These are phyloP conservation scores for Plasmodium relictum DNA, from an alignment of 169 alveolate genomes.

Conservation along the genomic window DNA sequence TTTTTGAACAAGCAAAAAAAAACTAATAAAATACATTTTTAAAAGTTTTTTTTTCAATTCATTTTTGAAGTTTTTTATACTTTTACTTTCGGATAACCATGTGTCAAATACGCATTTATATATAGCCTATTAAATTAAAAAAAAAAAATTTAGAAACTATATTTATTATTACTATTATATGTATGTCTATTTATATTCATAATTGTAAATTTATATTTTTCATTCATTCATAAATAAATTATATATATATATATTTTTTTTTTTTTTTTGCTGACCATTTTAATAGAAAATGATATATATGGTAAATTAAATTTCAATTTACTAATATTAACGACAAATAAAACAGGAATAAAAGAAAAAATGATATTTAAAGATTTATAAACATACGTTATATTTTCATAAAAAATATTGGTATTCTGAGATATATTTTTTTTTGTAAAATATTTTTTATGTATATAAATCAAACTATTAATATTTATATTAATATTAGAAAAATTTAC, in stretches of 20 bases:
- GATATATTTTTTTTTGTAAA: slow-evolving; percentile 8
- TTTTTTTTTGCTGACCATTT: slow-evolving; percentile 23
- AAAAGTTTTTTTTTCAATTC: not conserved
- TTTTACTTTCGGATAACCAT: slow-evolving; percentile 21
- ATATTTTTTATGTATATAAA: slow-evolving; percentile 55
- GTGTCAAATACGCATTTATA: slow-evolving; percentile 34
- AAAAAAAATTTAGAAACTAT: too few relatives aligned
- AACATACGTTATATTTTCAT: slow-evolving; percentile 26
- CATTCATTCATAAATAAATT: not conserved
- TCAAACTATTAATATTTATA: slow-evolving; percentile 27
- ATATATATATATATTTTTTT: too few relatives aligned
- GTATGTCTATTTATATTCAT: not conserved
- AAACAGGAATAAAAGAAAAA: slow-evolving; percentile 26
- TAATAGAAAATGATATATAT: slow-evolving; percentile 31
- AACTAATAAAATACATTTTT: slow-evolving; percentile 1
- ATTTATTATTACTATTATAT: too few relatives aligned
- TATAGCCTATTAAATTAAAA: slow-evolving; percentile 12
- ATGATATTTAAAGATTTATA: slow-evolving; percentile 32
- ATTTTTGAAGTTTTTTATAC: slow-evolving; percentile 13
- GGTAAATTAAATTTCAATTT: slow-evolving; percentile 30
- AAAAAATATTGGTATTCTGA: slow-evolving; percentile 13
- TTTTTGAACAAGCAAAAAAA: not conserved
- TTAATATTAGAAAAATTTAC: slow-evolving; percentile 37
- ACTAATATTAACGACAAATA: slow-evolving; percentile 29
- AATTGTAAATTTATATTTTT: not conserved